A percentile compares a stretch with the other conserved stretches of the same genome.
These are phyloP conservation scores for Colletotrichum limetticola DNA, from an alignment of 2,329 filamentous ascomycete genomes.

Conservation along the genomic window DNA sequence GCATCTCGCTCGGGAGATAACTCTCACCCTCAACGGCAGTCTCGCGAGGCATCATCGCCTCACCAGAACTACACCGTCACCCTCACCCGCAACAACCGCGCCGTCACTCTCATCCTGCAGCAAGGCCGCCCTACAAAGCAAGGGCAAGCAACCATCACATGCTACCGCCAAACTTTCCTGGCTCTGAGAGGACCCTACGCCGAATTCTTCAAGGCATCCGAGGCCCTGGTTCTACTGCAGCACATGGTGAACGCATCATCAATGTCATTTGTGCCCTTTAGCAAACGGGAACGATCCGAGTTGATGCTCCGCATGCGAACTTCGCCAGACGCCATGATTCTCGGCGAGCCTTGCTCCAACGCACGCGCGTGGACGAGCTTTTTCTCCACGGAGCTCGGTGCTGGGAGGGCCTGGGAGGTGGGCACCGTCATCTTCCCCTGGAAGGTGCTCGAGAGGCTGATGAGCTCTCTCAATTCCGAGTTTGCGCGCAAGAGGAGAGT, in stretches of 20 bases:
- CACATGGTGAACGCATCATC: constrained; percentile 32
- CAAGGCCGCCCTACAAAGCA: not conserved
- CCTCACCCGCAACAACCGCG: constrained; percentile 26
- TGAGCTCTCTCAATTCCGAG: constrained; percentile 28
- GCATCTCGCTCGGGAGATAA: constrained; percentile 6
- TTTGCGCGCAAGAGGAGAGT: constrained; percentile 15
- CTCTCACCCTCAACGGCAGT: not conserved
- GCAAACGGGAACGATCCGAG: constrained; percentile 19
- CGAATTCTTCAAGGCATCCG: constrained; percentile 33
- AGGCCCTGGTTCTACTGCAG: constrained; percentile 22
- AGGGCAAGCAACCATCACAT: constrained; percentile 20
- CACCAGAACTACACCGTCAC: constrained; percentile 27
- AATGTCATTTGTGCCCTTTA: constrained; percentile 16
- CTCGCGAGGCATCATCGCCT: constrained; percentile 4
- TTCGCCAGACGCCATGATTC: constrained; percentile 21
- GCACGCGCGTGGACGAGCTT: constrained; percentile 32
- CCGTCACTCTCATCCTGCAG: constrained; percentile 26
- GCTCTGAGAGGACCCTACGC: constrained; percentile 16
- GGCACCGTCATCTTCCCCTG: constrained; percentile 29
- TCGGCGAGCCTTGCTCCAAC: constrained; percentile 26
- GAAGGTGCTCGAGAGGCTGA: constrained; percentile 26
- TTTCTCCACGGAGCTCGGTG: constrained; percentile 24
- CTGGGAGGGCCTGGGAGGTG: constrained; percentile 25
- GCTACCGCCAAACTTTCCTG: constrained; percentile 25
- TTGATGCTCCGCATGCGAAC: constrained; percentile 28